phyloP scores from a whole-genome alignment of 768 basidiomycete species.

The Boletus rufocinnamomeus region DNA sequence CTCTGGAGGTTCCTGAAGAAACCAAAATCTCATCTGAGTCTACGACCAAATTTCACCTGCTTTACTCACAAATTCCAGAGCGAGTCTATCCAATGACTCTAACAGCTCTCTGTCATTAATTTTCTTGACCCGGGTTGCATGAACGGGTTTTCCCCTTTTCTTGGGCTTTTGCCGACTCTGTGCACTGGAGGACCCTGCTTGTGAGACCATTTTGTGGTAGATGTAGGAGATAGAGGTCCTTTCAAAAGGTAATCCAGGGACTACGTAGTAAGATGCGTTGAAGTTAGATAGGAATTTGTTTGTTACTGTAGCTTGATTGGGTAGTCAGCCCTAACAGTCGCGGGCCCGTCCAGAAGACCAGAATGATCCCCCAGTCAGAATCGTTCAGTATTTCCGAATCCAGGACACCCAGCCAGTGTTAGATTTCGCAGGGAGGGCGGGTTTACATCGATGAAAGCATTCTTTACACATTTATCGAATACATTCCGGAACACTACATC shows the following conservation, averaged over 20 bases:
- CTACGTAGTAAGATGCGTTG: not conserved
- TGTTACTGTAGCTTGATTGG: not conserved
- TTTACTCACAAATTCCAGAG: slow-evolving; percentile 50
- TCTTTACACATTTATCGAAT: no score
- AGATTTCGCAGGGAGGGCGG: no score
- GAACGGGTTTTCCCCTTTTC: slow-evolving; percentile 17
- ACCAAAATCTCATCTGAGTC: slow-evolving; percentile 15
- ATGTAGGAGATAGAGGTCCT: not conserved
- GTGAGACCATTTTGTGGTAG: slow-evolving; percentile 17
- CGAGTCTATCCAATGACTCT: slow-evolving; percentile 51
- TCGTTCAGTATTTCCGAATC: no score
- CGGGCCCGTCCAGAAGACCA: no score
- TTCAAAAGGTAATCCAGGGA: not conserved
- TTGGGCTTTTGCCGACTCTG: slow-evolving; percentile 15
- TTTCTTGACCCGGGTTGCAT: slow-evolving; percentile 42
- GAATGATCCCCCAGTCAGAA: no score
- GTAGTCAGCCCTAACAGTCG: no score
- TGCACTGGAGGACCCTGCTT: slow-evolving; percentile 21
- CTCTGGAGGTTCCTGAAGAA: slow-evolving; percentile 48
- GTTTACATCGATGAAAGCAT: no score
- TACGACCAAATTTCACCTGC: not conserved
- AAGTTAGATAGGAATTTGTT: not conserved
- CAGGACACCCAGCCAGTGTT: no score
- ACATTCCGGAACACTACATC: no score
- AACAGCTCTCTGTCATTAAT: slow-evolving; percentile 50